These are phyloP conservation scores for Quercus berberidifolia DNA, from an alignment of 306 rosid genomes.

Conservation along the genomic window DNA sequence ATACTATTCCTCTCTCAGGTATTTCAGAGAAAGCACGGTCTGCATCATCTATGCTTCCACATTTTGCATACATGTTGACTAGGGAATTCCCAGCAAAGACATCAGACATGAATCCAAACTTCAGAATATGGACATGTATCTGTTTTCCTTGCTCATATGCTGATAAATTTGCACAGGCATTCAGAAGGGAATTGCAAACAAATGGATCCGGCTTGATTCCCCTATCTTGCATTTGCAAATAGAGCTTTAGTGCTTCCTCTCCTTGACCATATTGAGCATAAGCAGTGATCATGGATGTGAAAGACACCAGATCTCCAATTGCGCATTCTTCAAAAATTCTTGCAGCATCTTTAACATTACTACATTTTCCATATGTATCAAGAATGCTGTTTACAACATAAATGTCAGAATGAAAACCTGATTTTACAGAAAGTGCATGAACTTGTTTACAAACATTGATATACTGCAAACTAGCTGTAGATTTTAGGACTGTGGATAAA, in stretches of 20 bases:
- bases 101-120: slow-evolving; percentile 77
- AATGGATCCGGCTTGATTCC: slow-evolving; percentile 63
- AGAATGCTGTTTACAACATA: slow-evolving; percentile 84
- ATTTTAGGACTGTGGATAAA: slow-evolving; percentile 70
- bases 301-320: slow-evolving; percentile 80
- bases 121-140: slow-evolving; percentile 71
- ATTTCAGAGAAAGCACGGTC: slow-evolving; percentile 66
- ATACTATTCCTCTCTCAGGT: slow-evolving; percentile 70
- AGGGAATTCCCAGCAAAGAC: slow-evolving; percentile 85
- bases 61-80: slow-evolving; percentile 90
- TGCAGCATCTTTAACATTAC: slow-evolving; percentile 49
- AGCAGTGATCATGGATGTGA: slow-evolving; percentile 86
- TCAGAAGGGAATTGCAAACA: slow-evolving; percentile 81
- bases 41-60: slow-evolving; percentile 85
- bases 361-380: slow-evolving; percentile 74
- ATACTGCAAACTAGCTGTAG: slow-evolving; percentile 60
- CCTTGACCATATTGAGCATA: slow-evolving; percentile 77
- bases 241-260: slow-evolving; percentile 75
- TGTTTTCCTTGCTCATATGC: slow-evolving; percentile 91
- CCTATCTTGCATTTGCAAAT: slow-evolving; percentile 54
- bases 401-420: slow-evolving; percentile 62
- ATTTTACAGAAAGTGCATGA: slow-evolving; percentile 63
- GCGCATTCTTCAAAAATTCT: slow-evolving; percentile 60
- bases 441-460: slow-evolving; percentile 51
- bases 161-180: slow-evolving; percentile 80